A percentile compares a stretch with the other conserved stretches of the same genome.
Conservation (phyloP, 75 land plant species). For the Selaginella tamariscina region DNA sequence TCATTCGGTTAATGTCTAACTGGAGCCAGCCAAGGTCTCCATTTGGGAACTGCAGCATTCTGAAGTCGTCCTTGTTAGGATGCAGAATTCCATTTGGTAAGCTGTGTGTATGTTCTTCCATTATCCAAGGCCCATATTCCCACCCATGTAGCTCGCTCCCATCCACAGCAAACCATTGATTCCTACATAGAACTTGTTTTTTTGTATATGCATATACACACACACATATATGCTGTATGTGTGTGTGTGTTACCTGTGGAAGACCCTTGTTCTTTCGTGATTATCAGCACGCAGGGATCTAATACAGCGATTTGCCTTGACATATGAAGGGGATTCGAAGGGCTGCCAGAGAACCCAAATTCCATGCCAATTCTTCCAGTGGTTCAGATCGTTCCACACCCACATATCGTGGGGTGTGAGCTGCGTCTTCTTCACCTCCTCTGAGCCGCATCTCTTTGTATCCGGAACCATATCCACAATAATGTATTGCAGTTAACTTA, state of each 20-base stretch:
- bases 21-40: conserved; percentile 9
- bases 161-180: neutral
- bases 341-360: conserved; percentile 30
- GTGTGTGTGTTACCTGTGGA: conserved; percentile 33
- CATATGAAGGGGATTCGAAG: neutral
- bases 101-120: conserved; percentile 1
- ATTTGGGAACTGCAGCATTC: conserved; percentile 5
- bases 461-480: too few relatives aligned
- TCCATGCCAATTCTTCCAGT: conserved; percentile 46
- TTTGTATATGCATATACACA: too few relatives aligned
- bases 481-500: too few relatives aligned
- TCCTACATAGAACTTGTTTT: too few relatives aligned
- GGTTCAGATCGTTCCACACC: conserved; percentile 29
- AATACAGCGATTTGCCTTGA: conserved; percentile 31
- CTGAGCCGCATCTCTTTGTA: too few relatives aligned
- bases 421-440: too few relatives aligned
- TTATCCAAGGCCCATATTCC: conserved; percentile 1
- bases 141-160: neutral
- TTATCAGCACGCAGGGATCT: conserved; percentile 35
- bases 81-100: conserved; percentile 1
- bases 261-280: conserved; percentile 19
- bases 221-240: too few relatives aligned
- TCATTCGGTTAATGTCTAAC: neutral
- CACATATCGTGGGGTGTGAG: conserved; percentile 32
- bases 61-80: conserved; percentile 5